Evolutionary conservation across 1,139 yeast species (phyloP).

Genomic region (Lodderomyces theae): DNA sequence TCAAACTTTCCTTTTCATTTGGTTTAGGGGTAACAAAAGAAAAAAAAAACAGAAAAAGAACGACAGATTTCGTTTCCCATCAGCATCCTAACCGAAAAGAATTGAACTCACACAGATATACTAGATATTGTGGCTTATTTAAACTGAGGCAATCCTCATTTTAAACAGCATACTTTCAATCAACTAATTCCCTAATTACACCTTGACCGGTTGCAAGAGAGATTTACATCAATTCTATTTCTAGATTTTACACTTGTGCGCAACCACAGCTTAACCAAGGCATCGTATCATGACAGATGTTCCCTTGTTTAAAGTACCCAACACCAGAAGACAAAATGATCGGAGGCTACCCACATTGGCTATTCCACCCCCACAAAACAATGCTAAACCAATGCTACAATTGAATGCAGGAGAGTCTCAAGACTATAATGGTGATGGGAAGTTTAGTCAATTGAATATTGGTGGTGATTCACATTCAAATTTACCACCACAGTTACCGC

Average conservation of each 20-base stretch:
- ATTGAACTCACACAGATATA: neutral
- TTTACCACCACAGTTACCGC: neutral
- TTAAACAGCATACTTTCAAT: neutral
- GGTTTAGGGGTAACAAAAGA: too few species aligned
- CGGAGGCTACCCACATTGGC: slow-evolving; percentile 14
- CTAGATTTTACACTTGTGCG: neutral
- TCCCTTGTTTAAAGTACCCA: slow-evolving; percentile 18
- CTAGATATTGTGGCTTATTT: neutral
- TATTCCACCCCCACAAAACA: slow-evolving; percentile 15
- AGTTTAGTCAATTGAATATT: neutral
- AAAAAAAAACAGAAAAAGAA: neutral
- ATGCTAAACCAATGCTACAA: slow-evolving; percentile 8
- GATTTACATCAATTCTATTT: neutral
- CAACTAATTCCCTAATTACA: neutral
- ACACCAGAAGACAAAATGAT: slow-evolving; percentile 14
- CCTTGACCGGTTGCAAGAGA: too few species aligned
- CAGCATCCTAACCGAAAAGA: neutral
- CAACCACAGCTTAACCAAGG: neutral
- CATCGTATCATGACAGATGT: slow-evolving; percentile 16
- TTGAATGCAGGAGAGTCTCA: neutral
- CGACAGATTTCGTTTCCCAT: neutral
- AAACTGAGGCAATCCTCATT: too few species aligned
- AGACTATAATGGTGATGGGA: neutral
- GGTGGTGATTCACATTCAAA: neutral
- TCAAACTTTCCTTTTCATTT: too few species aligned